Percentiles rank a stretch among this genome's conserved stretches.
phyloP scores from a whole-genome alignment of 2,329 filamentous ascomycete genomes.

The Epichloe elymi region DNA sequence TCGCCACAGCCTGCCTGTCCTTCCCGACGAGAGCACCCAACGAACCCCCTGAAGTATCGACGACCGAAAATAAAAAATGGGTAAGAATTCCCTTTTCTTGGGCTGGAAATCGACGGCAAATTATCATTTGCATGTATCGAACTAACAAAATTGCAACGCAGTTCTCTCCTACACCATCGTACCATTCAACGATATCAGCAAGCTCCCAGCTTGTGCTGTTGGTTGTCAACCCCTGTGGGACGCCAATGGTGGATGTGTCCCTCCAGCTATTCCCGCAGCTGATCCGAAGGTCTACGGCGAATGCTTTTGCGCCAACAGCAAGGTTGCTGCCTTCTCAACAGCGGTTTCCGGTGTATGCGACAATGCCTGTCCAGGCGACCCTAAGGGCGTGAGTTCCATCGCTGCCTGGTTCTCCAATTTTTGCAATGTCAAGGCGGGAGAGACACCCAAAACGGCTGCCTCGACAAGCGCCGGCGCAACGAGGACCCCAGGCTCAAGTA shows the following conservation, averaged over 20 bases:
- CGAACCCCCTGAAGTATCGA: not conserved
- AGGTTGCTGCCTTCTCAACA: slow-evolving; percentile 44
- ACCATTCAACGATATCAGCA: slow-evolving; percentile 30
- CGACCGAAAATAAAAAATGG: not conserved
- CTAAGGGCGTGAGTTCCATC: slow-evolving; percentile 39
- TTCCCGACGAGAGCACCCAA: not conserved
- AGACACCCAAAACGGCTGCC: slow-evolving; percentile 7
- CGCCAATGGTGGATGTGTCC: slow-evolving; percentile 60
- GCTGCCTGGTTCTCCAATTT: slow-evolving; percentile 58
- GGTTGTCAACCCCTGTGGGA: slow-evolving; percentile 49
- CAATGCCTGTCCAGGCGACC: slow-evolving; percentile 35
- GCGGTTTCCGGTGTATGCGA: slow-evolving; percentile 47
- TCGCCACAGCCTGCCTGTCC: not conserved
- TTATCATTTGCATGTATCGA: not conserved
- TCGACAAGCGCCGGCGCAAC: slow-evolving; percentile 1
- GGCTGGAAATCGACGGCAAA: not conserved
- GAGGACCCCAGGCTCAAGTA: not conserved
- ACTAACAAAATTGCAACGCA: slow-evolving; percentile 1
- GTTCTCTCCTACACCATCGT: slow-evolving; percentile 35
- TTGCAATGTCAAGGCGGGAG: slow-evolving; percentile 35
- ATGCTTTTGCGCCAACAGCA: slow-evolving; percentile 60
- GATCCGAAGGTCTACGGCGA: slow-evolving; percentile 42
- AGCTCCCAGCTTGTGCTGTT: slow-evolving; percentile 49
- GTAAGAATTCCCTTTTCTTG: not conserved
- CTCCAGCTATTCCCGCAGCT: slow-evolving; percentile 36